Evolutionary conservation across 768 basidiomycete species (phyloP).

Genomic region (Termitomyces sp.): DNA sequence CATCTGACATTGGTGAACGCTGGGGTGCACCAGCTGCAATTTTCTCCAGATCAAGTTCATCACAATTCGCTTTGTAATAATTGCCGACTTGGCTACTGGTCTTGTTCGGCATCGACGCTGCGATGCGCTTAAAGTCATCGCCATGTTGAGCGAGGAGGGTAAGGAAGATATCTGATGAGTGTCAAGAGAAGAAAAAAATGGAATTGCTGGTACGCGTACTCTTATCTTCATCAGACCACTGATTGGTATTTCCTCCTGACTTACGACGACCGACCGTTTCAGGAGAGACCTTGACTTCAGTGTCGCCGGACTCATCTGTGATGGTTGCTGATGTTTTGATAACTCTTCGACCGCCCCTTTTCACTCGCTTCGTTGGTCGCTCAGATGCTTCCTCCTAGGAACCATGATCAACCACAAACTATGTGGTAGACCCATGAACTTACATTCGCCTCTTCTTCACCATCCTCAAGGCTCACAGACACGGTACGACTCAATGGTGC

Average conservation of each 20-base stretch:
- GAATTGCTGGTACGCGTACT: constrained; percentile 28
- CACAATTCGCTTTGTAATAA: constrained; percentile 42
- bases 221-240: constrained; percentile 69
- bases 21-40: constrained; percentile 37
- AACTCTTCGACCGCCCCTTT: constrained; percentile 32
- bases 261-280: constrained; percentile 23
- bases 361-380: constrained; percentile 34
- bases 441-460: constrained; percentile 18
- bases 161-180: constrained; percentile 41
- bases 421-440: constrained; percentile 2
- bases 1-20: constrained; percentile 33
- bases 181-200: not conserved
- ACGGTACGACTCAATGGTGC: constrained; percentile 15
- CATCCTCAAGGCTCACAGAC: constrained; percentile 15
- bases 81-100: constrained; percentile 51
- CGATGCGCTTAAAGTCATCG: constrained; percentile 64
- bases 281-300: constrained; percentile 21
- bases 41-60: constrained; percentile 33
- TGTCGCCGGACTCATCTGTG: constrained; percentile 27
- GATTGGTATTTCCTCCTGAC: constrained; percentile 12
- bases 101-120: constrained; percentile 63
- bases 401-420: not conserved
- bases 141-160: constrained; percentile 57
- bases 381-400: constrained; percentile 24
- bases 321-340: constrained; percentile 40